These are phyloP conservation scores for Fusarium paranaense DNA, from an alignment of 2,329 filamentous ascomycete genomes.

Conservation along the genomic window DNA sequence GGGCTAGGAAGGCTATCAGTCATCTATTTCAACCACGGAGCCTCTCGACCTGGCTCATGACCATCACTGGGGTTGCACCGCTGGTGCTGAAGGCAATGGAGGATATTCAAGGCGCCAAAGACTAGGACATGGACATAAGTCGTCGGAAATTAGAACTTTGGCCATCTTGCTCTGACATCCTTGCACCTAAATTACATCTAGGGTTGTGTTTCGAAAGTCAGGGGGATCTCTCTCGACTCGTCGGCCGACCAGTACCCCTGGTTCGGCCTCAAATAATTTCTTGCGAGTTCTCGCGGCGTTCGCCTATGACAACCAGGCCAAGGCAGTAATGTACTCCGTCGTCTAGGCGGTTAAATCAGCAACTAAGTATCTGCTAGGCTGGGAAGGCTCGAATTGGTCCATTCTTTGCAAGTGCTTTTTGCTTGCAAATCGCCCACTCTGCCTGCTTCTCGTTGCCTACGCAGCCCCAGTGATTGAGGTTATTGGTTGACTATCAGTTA, in stretches of 20 bases:
- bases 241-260: neutral
- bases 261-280: constrained; percentile 44
- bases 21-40: constrained; percentile 10
- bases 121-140: constrained; percentile 41
- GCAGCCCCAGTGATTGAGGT: constrained; percentile 26
- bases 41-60: neutral
- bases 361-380: constrained; percentile 42
- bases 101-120: constrained; percentile 35
- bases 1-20: constrained; percentile 10
- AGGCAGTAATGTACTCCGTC: constrained; percentile 51
- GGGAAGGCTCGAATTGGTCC: neutral
- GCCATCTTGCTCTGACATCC: constrained; percentile 11
- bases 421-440: neutral
- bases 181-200: constrained; percentile 49
- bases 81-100: constrained; percentile 39
- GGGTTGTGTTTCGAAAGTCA: constrained; percentile 23
- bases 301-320: constrained; percentile 46
- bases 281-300: constrained; percentile 47
- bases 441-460: constrained; percentile 22
- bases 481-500: constrained; percentile 11
- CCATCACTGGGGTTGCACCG: neutral
- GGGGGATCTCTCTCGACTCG: constrained; percentile 12
- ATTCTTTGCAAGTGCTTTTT: neutral
- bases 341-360: constrained; percentile 30
- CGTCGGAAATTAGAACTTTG: neutral